phyloP scores from a whole-genome alignment of 176 grass and related monocot species.

The Triticum turgidum region DNA sequence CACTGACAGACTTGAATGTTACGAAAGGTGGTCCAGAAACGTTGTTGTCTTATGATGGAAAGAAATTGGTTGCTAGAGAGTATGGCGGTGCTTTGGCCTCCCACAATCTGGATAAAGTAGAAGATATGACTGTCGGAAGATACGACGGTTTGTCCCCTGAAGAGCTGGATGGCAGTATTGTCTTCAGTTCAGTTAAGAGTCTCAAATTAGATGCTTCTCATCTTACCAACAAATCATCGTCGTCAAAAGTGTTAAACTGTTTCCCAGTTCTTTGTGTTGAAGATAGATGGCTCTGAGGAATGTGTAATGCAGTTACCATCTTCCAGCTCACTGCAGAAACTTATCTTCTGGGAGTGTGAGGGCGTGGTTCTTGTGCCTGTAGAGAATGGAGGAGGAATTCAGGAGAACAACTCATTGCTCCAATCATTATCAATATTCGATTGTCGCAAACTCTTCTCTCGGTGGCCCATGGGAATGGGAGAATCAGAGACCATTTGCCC shows the following conservation, averaged over 20 bases:
- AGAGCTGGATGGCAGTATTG: background rate
- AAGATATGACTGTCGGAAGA: rapidly evolving
- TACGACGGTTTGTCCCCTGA: background rate
- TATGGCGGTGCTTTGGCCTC: background rate
- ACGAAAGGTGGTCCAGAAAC: rapidly evolving
- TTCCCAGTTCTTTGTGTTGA: background rate
- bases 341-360: rapidly evolving
- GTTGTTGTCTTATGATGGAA: background rate
- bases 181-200: background rate
- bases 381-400: background rate
- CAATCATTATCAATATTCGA: background rate
- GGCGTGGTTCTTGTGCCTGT: background rate
- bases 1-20: background rate
- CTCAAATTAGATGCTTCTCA: background rate
- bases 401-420: background rate
- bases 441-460: rapidly evolving
- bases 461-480: background rate
- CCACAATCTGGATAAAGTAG: background rate
- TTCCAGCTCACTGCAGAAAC: background rate
- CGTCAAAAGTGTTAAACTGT: background rate
- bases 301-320: background rate
- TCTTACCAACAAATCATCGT: background rate
- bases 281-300: rapidly evolving
- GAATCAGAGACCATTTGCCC: background rate
- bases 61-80: background rate